phyloP scores from a whole-genome alignment of 306 rosid species.

The Pachyrhizus erosus region DNA sequence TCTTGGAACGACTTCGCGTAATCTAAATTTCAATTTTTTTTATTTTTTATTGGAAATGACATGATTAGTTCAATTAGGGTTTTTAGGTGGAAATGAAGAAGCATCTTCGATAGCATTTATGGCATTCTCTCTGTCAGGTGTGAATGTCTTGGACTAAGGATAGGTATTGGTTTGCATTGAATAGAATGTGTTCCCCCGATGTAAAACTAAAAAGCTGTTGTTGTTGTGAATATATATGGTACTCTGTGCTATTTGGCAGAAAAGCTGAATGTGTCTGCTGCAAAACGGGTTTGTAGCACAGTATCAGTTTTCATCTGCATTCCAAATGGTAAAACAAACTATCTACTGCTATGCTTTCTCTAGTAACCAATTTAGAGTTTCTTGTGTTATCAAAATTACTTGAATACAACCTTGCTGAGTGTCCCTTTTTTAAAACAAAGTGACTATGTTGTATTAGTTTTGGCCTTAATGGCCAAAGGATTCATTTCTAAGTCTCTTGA shows the following conservation, averaged over 20 bases:
- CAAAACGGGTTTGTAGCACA: not conserved
- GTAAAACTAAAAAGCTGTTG: not conserved
- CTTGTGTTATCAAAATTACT: not conserved
- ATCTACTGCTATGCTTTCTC: not conserved
- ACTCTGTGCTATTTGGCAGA: conserved; percentile 5
- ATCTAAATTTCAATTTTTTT: not conserved
- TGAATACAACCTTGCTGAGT: not conserved
- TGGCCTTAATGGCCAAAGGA: conserved; percentile 10
- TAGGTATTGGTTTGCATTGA: conserved; percentile 2
- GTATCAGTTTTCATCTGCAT: conserved; percentile 20
- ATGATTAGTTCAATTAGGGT: conserved; percentile 13
- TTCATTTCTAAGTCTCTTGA: not conserved
- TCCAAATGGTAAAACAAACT: not conserved
- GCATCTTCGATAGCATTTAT: not conserved
- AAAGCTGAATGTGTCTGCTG: not conserved
- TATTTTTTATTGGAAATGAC: not conserved
- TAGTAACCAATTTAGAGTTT: not conserved
- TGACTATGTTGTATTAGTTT: not conserved
- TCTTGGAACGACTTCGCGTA: not conserved
- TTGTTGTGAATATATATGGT: not conserved
- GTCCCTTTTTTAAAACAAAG: not conserved
- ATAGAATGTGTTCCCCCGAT: not conserved
- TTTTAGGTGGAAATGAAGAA: not conserved
- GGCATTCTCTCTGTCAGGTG: not conserved
- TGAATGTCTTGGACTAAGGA: not conserved